phyloP scores from a whole-genome alignment of 73 alveolate genomes.

The Strombidium stylifer region DNA sequence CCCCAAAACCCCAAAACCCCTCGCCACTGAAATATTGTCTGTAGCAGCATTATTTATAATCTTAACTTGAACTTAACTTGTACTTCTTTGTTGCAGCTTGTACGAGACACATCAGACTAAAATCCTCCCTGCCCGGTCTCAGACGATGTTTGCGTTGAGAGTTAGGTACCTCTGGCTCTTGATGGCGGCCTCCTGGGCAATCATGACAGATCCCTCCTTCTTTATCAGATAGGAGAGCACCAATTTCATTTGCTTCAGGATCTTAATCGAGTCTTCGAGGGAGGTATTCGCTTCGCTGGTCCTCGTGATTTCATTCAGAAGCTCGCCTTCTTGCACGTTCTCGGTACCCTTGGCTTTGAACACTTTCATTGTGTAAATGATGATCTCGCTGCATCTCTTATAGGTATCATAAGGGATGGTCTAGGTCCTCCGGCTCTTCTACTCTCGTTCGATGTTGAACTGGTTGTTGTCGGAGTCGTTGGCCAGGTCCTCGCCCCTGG shows the following conservation, averaged over 20 bases:
- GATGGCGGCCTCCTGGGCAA: constrained; percentile 58
- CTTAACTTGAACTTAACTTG: no score
- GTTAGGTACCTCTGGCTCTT: constrained; percentile 49
- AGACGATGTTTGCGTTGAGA: constrained; percentile 69
- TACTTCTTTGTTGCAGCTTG: no score
- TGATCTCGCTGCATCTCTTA: constrained; percentile 22
- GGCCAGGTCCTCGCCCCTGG: background rate
- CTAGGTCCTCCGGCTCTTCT: background rate
- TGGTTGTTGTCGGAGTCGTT: constrained; percentile 7
- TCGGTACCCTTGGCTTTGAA: constrained; percentile 51
- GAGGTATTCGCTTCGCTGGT: constrained; percentile 34
- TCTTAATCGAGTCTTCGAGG: constrained; percentile 59
- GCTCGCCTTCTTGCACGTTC: constrained; percentile 45
- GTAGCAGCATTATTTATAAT: no score
- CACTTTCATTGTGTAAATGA: constrained; percentile 59
- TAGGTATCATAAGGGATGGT: no score
- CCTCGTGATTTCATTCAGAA: constrained; percentile 28
- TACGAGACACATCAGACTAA: no score
- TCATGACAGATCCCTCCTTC: constrained; percentile 65
- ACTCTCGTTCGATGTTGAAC: constrained; percentile 51
- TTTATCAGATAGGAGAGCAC: constrained; percentile 64
- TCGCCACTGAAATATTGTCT: no score
- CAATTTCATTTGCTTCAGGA: constrained; percentile 56
- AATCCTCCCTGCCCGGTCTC: no score
- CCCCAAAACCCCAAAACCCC: no score